Conservation (phyloP, 2,329 filamentous ascomycete genomes). For the Aspergillus sp. region DNA sequence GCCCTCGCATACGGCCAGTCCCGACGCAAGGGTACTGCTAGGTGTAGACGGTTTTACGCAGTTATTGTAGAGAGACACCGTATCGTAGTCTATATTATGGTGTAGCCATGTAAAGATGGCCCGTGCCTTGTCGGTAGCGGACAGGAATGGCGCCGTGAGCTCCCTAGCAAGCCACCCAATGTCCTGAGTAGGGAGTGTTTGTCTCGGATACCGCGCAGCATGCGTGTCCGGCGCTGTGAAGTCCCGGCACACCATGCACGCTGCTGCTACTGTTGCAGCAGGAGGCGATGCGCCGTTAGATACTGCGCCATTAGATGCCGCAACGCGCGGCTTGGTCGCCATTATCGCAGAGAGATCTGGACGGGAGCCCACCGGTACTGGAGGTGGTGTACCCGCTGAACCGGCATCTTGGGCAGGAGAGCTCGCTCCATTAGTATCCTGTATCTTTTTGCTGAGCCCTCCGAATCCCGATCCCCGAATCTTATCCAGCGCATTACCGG, state of each 20-base stretch:
- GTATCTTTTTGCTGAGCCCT: slow-evolving; percentile 41
- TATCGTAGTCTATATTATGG: slow-evolving; percentile 87
- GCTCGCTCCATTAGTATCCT: slow-evolving; percentile 16
- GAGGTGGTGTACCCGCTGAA: slow-evolving; percentile 43
- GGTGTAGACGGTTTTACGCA: slow-evolving; percentile 67
- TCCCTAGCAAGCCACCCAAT: slow-evolving; percentile 74
- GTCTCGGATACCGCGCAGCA: slow-evolving; percentile 72
- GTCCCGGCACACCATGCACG: slow-evolving; percentile 82
- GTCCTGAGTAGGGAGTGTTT: slow-evolving; percentile 67
- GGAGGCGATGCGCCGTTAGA: slow-evolving; percentile 1
- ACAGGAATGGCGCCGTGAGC: slow-evolving; percentile 76
- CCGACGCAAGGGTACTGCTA: slow-evolving; percentile 70
- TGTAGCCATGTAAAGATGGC: slow-evolving; percentile 95
- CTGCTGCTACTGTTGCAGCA: slow-evolving; percentile 17
- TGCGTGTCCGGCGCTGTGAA: slow-evolving; percentile 79
- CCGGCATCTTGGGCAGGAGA: slow-evolving; percentile 7
- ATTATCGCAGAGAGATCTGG: slow-evolving; percentile 59
- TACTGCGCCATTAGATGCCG: slow-evolving; percentile 18
- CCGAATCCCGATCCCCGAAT: slow-evolving; percentile 49
- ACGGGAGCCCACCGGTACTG: slow-evolving; percentile 55
- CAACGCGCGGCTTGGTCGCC: slow-evolving; percentile 50
- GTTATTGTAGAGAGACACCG: slow-evolving; percentile 72
- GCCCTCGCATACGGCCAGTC: slow-evolving; percentile 86
- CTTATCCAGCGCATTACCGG: slow-evolving; percentile 35
- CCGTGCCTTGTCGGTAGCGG: slow-evolving; percentile 84